Conservation (phyloP, 306 rosid species). For the Lathyrus oleraceus region DNA sequence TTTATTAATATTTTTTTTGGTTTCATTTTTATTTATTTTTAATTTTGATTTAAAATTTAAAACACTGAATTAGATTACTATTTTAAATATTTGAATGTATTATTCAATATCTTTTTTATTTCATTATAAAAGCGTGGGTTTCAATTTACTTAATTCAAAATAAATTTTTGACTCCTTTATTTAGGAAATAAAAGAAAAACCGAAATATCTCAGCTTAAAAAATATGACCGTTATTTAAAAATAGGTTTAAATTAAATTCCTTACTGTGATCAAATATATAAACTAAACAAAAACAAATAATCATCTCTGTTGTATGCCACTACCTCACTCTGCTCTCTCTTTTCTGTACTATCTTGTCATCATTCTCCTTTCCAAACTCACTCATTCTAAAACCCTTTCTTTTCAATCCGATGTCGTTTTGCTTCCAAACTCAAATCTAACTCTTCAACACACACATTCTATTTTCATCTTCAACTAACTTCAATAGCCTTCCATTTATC, state of each 20-base stretch:
- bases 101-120: not conserved
- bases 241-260: not conserved
- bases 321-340: slow-evolving; percentile 18
- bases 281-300: slow-evolving; percentile 30
- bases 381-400: not conserved
- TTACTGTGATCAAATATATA: not conserved
- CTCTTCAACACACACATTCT: not conserved
- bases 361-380: not conserved
- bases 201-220: not conserved
- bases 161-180: too few relatives aligned
- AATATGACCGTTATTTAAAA: slow-evolving; percentile 1
- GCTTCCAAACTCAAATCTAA: not conserved
- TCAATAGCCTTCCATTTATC: not conserved
- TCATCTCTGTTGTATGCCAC: not conserved
- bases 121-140: not conserved
- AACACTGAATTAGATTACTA: too few relatives aligned
- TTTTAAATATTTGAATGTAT: too few relatives aligned
- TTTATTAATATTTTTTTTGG: too few relatives aligned
- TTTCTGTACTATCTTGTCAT: slow-evolving; percentile 7
- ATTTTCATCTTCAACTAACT: not conserved
- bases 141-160: not conserved
- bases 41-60: too few relatives aligned
- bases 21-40: too few relatives aligned
- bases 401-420: slow-evolving; percentile 24
- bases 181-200: not conserved